Evolutionary conservation across 371 early-diverging fungal species (phyloP).

Genomic region (Mortierella sp.): DNA sequence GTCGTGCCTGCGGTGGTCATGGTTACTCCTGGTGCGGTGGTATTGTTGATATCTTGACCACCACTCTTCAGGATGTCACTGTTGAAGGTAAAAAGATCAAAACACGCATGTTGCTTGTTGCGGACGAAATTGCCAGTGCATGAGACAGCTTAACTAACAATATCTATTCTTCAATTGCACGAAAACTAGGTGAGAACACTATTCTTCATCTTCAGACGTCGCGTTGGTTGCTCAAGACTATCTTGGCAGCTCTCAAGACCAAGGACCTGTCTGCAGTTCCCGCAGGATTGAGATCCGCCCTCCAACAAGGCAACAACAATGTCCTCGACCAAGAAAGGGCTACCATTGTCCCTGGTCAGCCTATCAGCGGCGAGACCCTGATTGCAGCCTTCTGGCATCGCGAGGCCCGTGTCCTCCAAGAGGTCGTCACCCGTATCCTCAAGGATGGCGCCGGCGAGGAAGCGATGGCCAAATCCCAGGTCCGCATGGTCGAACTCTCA

Average conservation of each 20-base stretch:
- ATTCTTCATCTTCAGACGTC: slow-evolving; percentile 78
- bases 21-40: slow-evolving; percentile 75
- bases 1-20: slow-evolving; percentile 85
- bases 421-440: slow-evolving; percentile 41
- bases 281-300: slow-evolving; percentile 31
- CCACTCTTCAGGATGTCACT: slow-evolving; percentile 66
- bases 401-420: slow-evolving; percentile 56
- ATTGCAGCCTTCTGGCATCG: slow-evolving; percentile 54
- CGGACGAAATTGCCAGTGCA: not conserved
- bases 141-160: not conserved
- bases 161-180: not conserved
- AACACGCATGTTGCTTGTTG: not conserved
- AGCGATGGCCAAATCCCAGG: slow-evolving; percentile 52
- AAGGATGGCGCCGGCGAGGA: slow-evolving; percentile 52
- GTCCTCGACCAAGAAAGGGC: slow-evolving; percentile 34
- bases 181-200: slow-evolving; percentile 64
- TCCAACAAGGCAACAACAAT: slow-evolving; percentile 17
- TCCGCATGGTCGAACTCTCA: slow-evolving; percentile 68
- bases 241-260: slow-evolving; percentile 43
- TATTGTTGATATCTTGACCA: slow-evolving; percentile 63
- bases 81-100: slow-evolving; percentile 59
- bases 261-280: slow-evolving; percentile 41
- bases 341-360: slow-evolving; percentile 30
- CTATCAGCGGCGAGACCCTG: slow-evolving; percentile 32
- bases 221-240: slow-evolving; percentile 75